Base-by-base conservation (phyloP, 305 asterid species). In the Fraxinus albicans region DNA sequence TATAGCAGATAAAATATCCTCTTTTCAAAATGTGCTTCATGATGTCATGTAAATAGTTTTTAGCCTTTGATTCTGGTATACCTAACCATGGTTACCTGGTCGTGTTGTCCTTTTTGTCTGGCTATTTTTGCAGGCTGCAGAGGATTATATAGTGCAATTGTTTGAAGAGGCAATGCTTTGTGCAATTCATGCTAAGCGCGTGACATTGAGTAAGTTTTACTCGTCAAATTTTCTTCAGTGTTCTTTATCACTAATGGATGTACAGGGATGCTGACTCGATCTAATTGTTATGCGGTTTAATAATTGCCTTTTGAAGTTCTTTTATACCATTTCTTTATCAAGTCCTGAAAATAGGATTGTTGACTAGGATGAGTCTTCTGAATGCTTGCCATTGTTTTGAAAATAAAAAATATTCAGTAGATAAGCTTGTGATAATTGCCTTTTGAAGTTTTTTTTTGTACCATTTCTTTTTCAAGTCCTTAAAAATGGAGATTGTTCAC, bases 131-230 rank as follows among this genome's bases (percentile, higher is more conserved):
- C 86, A 96, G 99, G 98, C 98, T 77, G 92, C 98, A 36, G 99
- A 96, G 91, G 96, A 92, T 76, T 94, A 86, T 87, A 42, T 96
- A 65, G 94, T 96, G 80, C 85, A 81, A 81, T 78, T 96, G 91
- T 93, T 96, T 88, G 95, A 89, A 83, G 98, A 94, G 88, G 90
- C 97, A 78, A 89, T 91, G 91, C 90, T 94, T 6, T 96, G 99
- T 84, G 93, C 99, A 13, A 83, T 96, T 80, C 99, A 96, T 88
- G 99, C 99, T 55, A 96, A 90, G 93, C 98, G 98, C 15, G 98
- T 96, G 15, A 96, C 99, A 21, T 84, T 96, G 65, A 96, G 99
- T 96, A 92, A 91, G 98, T 90, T 85, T 83, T 81, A 35, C 77
- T 73, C 33, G 78, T 76, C 58, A 44, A 60, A 15, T 76, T 50